Evolutionary conservation across 352 stramenopile species (phyloP).

Genomic region (Globisporangium uncinulatum): DNA sequence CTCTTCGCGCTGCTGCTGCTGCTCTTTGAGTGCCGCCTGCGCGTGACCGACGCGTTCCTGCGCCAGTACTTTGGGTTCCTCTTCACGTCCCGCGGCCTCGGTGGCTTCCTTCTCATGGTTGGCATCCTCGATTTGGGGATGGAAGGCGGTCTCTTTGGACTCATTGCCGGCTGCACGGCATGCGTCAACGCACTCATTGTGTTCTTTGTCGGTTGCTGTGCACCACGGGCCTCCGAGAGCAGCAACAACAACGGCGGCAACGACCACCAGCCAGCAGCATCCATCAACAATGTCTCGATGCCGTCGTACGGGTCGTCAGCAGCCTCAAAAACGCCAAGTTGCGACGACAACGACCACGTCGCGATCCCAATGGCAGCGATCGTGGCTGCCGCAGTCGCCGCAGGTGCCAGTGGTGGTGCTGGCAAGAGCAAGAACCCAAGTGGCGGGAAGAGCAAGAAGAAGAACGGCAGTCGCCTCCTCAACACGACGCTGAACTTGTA

Average conservation of each 20-base stretch:
- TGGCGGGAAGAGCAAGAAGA: constrained; percentile 4
- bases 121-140: constrained; percentile 56
- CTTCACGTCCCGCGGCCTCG: constrained; percentile 46
- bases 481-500: constrained; percentile 13
- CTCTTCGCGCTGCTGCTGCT: constrained; percentile 44
- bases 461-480: constrained; percentile 8
- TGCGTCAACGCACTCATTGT: constrained; percentile 38
- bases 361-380: constrained; percentile 3
- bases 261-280: constrained; percentile 1
- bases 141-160: constrained; percentile 30
- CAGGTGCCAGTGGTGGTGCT: not conserved
- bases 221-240: constrained; percentile 10
- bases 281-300: constrained; percentile 8
- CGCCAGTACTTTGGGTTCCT: constrained; percentile 59
- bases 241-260: not conserved
- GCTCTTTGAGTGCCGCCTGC: constrained; percentile 49
- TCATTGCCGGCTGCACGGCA: constrained; percentile 27
- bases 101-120: constrained; percentile 49
- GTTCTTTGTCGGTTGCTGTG: constrained; percentile 25
- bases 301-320: constrained; percentile 14
- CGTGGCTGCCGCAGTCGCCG: not conserved
- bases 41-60: constrained; percentile 33
- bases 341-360: constrained; percentile 1
- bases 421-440: constrained; percentile 1
- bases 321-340: not conserved